Evolutionary conservation across 139 green algal genomes (phyloP), one percentile per base, ranked within the genome.

Genomic region (Nannochloris sp.): DNA sequence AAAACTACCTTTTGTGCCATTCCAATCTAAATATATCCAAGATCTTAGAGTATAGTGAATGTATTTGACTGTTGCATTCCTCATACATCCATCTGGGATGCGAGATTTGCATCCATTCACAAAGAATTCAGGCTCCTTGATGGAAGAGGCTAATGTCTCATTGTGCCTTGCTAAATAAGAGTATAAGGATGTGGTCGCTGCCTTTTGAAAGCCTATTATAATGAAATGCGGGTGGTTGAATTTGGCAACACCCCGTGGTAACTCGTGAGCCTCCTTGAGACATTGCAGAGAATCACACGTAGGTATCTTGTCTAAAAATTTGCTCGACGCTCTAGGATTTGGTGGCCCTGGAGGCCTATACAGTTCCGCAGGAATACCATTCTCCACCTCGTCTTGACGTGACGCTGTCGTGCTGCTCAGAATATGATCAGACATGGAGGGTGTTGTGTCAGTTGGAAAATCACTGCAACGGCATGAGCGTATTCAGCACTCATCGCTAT

Each of bases 61-160:
- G 13, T 66, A 66, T 53, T 23, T 53, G 16, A 23, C n/a, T 11
- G 51, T 20, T 0, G 36, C 60, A 43, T 66, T 28, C 13, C 6
- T 56, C 8, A 10, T 25, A 25, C 60, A 66, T 13, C 23, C 20
- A 10, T 56, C 36, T 26, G 60, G 60, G 2, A 28, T 5, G 33
- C 14, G n/a, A 16, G 16, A 55, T 25, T 66, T 66, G 33, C 60
- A 66, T 13, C 26, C 25, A 37, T 66, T 23, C 10, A 20, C 37
- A 57, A 66, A 66, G n/a, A 56, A 66, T 43, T 66, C 33, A 23
- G 60, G 60, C 37, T 66, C 60, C 40, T 66, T 66, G 17, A 53
- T 20, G 46, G 16, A 53, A 28, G 46, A 53, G 16, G 46, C 46
- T 3, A 53, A 14, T 26, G 46, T 53, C 46, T 53, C 46, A 53